Evolutionary conservation across 768 basidiomycete species (phyloP), one percentile per base, ranked within the genome.

Genomic region (Auricularia auricula-judae): DNA sequence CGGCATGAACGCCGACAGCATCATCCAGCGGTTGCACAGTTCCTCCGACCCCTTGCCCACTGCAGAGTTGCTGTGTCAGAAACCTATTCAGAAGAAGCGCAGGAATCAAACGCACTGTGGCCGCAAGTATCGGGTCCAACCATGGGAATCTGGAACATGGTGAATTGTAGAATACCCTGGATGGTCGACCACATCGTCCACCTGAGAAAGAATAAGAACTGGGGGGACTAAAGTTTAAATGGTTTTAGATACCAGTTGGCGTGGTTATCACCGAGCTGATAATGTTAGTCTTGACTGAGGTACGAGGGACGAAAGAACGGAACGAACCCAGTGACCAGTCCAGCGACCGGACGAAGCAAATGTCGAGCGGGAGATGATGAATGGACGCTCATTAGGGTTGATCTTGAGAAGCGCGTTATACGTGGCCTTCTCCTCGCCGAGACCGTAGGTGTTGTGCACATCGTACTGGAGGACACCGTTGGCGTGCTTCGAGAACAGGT

Each of bases 201-300:
- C 65, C 23, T 44, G 54, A 36, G 56, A 29, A 29, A 29, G 29
- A 29, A 29, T 29, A 29, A 29, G 29, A 29, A 29, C 29, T 29
- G 29, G 29, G 29, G 3, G 29, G 29, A 29, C 29, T 29, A 29
- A 29, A 29, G 29, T 29, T 29, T 29, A 2, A 2, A 29, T 29
- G 29, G 29, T 29, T 29, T 29, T 42, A 14, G 8, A 14, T 4
- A 42, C 88, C 90, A 92, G 66, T 81, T 80, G 70, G 86, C 86
- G 72, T 79, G 84, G 70, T 91, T 91, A 72, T 92, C 90, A 0
- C 90, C 88, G 35, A 90, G 80, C 85, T 86, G 12, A 42, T 7
- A 14, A 42, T 7, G 64, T 60, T 42, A 42, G 12, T 42, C 39
- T 14, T 42, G 29, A 42, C 12, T 11, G 3, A 2, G 3, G 5